Evolutionary conservation across 1,284 basidiomycete genomes (phyloP).

Genomic region (Melampsora larici-populina): DNA sequence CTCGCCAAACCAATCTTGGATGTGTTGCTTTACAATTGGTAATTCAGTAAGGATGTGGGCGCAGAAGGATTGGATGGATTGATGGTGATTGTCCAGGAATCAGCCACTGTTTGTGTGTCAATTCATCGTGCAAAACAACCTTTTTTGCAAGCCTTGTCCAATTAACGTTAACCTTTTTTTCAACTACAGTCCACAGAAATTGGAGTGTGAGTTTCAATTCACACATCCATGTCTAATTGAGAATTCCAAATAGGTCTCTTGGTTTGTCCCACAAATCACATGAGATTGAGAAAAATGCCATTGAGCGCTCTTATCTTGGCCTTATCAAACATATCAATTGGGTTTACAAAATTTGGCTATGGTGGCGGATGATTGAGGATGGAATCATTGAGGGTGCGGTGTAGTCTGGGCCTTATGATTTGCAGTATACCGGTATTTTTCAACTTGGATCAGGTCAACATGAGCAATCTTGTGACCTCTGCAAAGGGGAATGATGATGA

Average conservation of each 20-base stretch:
- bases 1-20: conserved; percentile 89
- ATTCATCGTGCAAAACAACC: not conserved
- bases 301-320: conserved; percentile 85
- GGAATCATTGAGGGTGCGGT: conserved; percentile 73
- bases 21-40: conserved; percentile 86
- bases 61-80: conserved; percentile 85
- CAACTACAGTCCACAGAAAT: conserved; percentile 70
- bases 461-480: conserved; percentile 53
- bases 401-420: conserved; percentile 65
- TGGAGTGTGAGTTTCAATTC: conserved; percentile 84
- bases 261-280: conserved; percentile 87
- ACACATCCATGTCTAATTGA: conserved; percentile 90
- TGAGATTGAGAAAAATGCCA: conserved; percentile 82
- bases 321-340: conserved; percentile 83
- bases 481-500: conserved; percentile 59
- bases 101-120: conserved; percentile 70
- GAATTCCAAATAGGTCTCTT: conserved; percentile 89
- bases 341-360: conserved; percentile 75
- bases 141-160: not conserved
- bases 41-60: conserved; percentile 87
- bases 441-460: conserved; percentile 66
- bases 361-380: conserved; percentile 88
- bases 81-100: conserved; percentile 77
- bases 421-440: conserved; percentile 94
- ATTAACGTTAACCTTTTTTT: not conserved